Evolutionary conservation across 2,329 filamentous ascomycete species (phyloP).

Genomic region (Xylariales sp.): DNA sequence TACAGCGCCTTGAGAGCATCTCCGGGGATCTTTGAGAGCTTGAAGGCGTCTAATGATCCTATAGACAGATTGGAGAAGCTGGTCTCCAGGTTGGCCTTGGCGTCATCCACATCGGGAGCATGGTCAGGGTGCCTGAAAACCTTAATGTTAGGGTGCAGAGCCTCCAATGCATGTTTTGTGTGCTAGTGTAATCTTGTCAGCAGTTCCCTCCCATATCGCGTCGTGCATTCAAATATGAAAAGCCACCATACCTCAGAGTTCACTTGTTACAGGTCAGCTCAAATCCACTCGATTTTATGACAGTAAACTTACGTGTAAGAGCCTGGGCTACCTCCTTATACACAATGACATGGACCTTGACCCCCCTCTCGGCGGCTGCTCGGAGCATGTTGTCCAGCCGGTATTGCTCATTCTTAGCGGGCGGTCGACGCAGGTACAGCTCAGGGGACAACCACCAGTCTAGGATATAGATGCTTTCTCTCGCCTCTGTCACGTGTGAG

Average conservation of each 20-base stretch:
- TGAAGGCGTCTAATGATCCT: constrained; percentile 32
- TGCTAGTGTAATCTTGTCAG: no score
- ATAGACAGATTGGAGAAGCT: constrained; percentile 41
- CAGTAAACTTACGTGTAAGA: constrained; percentile 63
- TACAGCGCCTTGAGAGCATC: constrained; percentile 77
- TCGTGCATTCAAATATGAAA: no score
- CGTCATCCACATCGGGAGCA: constrained; percentile 64
- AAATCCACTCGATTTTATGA: no score
- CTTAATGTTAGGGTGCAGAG: constrained; percentile 74
- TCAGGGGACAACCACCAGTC: constrained; percentile 92
- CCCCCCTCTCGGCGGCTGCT: constrained; percentile 77
- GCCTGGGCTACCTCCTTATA: constrained; percentile 89
- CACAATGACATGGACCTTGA: constrained; percentile 80
- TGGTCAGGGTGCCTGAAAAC: constrained; percentile 93
- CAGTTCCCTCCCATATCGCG: no score
- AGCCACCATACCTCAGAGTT: constrained; percentile 39
- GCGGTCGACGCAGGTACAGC: constrained; percentile 79
- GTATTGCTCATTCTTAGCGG: constrained; percentile 76
- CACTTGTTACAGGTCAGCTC: constrained; percentile 20
- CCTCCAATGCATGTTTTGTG: constrained; percentile 75
- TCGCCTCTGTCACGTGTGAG: constrained; percentile 47
- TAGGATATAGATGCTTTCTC: constrained; percentile 76
- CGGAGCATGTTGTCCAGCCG: constrained; percentile 79
- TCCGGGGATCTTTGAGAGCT: constrained; percentile 60
- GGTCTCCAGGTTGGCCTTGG: constrained; percentile 65